These are phyloP conservation scores for Barnettozyma hawaiiensis DNA, from an alignment of 1,139 yeast genomes.

Conservation along the genomic window DNA sequence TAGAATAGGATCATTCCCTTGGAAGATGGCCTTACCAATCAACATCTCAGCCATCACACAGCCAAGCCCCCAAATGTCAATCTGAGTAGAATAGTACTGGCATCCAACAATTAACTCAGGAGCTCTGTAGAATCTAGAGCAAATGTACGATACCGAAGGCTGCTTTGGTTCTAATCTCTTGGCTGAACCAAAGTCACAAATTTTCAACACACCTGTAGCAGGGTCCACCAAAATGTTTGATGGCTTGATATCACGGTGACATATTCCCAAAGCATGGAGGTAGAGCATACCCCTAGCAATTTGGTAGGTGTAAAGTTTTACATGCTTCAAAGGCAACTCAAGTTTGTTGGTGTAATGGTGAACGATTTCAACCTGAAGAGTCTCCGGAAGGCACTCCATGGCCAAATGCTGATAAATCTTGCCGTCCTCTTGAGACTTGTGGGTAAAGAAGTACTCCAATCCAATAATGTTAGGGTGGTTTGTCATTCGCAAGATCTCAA, in stretches of 20 bases:
- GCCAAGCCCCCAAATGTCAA: constrained; percentile 83
- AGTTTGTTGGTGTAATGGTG: constrained; percentile 57
- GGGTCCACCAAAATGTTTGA: constrained; percentile 75
- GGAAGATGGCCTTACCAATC: constrained; percentile 75
- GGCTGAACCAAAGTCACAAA: constrained; percentile 82
- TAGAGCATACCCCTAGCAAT: constrained; percentile 78
- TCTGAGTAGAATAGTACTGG: constrained; percentile 67
- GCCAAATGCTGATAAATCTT: constrained; percentile 72
- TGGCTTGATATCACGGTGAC: constrained; percentile 81
- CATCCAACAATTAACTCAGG: constrained; percentile 81
- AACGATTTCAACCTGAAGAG: constrained; percentile 67
- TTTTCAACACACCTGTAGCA: constrained; percentile 54
- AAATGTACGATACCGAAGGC: constrained; percentile 73
- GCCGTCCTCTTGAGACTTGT: constrained; percentile 49
- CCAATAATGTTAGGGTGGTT: constrained; percentile 74
- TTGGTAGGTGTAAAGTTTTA: constrained; percentile 75
- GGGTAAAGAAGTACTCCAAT: constrained; percentile 64
- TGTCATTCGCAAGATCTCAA: constrained; percentile 67
- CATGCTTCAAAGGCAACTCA: constrained; percentile 65
- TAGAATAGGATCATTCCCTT: constrained; percentile 68
- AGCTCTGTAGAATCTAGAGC: constrained; percentile 77
- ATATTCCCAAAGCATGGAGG: constrained; percentile 70
- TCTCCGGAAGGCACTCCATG: constrained; percentile 82
- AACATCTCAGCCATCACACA: constrained; percentile 84
- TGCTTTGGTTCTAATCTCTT: constrained; percentile 68